Percentiles rank a stretch among this genome's conserved stretches.
phyloP scores from a whole-genome alignment of 1,284 basidiomycete species.

The Ustilago cynodontis region DNA sequence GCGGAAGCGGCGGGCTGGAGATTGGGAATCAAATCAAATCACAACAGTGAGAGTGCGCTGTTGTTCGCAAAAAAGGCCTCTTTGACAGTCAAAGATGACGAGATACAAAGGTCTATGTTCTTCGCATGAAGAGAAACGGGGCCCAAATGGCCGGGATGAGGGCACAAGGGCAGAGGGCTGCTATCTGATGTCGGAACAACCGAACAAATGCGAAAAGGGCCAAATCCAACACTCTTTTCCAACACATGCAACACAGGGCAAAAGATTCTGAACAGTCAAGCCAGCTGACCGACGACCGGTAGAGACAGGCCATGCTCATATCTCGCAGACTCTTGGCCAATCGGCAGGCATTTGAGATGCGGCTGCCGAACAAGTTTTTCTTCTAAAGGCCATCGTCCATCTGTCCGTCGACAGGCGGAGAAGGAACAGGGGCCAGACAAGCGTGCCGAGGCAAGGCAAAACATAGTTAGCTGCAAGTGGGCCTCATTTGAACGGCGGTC shows the following conservation, averaged over 20 bases:
- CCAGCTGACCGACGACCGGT: slow-evolving; percentile 28
- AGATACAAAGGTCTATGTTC: background rate
- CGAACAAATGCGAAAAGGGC: slow-evolving; percentile 29
- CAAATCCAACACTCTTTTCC: background rate
- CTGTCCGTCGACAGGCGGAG: background rate
- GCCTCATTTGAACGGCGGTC: background rate
- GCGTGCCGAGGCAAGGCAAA: slow-evolving; percentile 11
- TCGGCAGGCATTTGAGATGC: slow-evolving; percentile 47
- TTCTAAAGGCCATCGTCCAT: background rate
- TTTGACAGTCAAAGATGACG: background rate
- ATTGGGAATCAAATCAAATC: background rate
- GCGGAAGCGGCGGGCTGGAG: background rate
- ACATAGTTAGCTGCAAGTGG: slow-evolving; percentile 1
- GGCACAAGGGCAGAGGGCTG: slow-evolving; percentile 12
- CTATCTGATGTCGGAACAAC: slow-evolving; percentile 29
- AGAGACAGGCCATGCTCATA: slow-evolving; percentile 18
- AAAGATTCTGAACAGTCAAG: slow-evolving; percentile 25
- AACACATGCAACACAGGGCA: background rate
- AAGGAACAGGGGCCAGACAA: slow-evolving; percentile 5
- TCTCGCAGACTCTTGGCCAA: slow-evolving; percentile 53
- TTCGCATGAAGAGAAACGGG: slow-evolving; percentile 23
- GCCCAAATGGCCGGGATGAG: background rate
- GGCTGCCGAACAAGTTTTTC: slow-evolving; percentile 28
- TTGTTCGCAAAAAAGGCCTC: slow-evolving; percentile 16
- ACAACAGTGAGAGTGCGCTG: slow-evolving; percentile 10